Conservation (phyloP, 192 early-diverging fungal genomes). For the Entophlyctis helioformis region DNA sequence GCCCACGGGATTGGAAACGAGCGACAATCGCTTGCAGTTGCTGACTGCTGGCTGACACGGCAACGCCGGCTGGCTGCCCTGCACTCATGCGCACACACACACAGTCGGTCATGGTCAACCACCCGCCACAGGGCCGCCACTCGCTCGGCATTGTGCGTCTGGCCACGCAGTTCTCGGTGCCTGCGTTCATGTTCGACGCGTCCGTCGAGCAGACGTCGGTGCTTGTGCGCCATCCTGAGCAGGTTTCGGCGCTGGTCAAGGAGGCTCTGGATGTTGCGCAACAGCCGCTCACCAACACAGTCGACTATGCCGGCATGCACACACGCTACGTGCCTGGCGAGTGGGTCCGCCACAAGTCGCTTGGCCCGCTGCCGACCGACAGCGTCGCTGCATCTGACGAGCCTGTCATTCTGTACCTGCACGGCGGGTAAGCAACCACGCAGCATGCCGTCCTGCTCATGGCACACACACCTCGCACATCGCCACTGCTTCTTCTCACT, state of each 20-base stretch:
- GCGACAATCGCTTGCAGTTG: neutral
- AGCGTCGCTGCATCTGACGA: neutral
- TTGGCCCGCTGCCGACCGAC: slow-evolving; percentile 3
- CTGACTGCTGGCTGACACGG: too few species aligned
- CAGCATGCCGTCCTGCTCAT: too few species aligned
- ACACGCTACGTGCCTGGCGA: neutral
- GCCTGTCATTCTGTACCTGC: slow-evolving; percentile 19
- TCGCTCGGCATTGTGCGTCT: slow-evolving; percentile 16
- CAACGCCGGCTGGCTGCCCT: too few species aligned
- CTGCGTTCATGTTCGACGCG: slow-evolving; percentile 7
- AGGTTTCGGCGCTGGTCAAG: slow-evolving; percentile 1
- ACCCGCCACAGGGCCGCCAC: slow-evolving; percentile 23
- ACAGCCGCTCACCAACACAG: too few species aligned
- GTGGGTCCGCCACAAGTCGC: too few species aligned
- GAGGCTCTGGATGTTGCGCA: slow-evolving; percentile 5
- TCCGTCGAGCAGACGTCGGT: slow-evolving; percentile 1
- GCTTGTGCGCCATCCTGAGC: neutral
- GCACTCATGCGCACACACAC: too few species aligned
- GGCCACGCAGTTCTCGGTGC: slow-evolving; percentile 9
- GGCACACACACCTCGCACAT: too few species aligned
- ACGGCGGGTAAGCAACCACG: too few species aligned
- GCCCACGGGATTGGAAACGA: neutral
- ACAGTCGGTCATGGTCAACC: slow-evolving; percentile 3
- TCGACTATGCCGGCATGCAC: neutral
- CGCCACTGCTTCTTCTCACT: too few species aligned